phyloP scores from a whole-genome alignment of 2,329 filamentous ascomycete species.

The Lasiodiplodia theobromae region DNA sequence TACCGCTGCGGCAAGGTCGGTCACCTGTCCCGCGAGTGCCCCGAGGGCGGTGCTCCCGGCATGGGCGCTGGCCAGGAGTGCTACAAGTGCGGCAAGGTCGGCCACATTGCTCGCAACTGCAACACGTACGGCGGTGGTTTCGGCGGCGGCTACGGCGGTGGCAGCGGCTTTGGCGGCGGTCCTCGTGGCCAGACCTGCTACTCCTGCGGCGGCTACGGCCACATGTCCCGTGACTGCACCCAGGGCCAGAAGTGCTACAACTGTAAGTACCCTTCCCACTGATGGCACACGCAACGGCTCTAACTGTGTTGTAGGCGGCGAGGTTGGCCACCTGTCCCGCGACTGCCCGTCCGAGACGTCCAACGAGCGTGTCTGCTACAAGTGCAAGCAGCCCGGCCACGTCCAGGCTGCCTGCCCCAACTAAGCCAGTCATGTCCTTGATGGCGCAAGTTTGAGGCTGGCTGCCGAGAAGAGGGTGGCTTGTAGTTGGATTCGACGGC shows the following conservation, averaged over 20 bases:
- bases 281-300: background rate
- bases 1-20: slow-evolving; percentile 81
- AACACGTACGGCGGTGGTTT: slow-evolving; percentile 64
- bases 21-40: slow-evolving; percentile 91
- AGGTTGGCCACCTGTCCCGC: slow-evolving; percentile 92
- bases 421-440: slow-evolving; percentile 54
- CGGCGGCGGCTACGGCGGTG: slow-evolving; percentile 58
- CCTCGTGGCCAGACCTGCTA: slow-evolving; percentile 80
- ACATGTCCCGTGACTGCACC: slow-evolving; percentile 98
- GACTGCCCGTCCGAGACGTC: slow-evolving; percentile 94
- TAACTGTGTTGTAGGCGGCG: slow-evolving; percentile 62
- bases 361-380: slow-evolving; percentile 97
- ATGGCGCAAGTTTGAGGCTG: slow-evolving; percentile 28
- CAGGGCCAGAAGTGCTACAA: slow-evolving; percentile 99
- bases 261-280: slow-evolving; percentile 63
- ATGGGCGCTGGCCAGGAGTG: slow-evolving; percentile 69
- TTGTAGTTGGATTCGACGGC: slow-evolving; percentile 21
- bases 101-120: slow-evolving; percentile 96
- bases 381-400: slow-evolving; percentile 86
- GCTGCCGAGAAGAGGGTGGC: slow-evolving; percentile 14
- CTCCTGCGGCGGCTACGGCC: slow-evolving; percentile 94
- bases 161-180: slow-evolving; percentile 58
- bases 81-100: slow-evolving; percentile 98
- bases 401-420: slow-evolving; percentile 94
- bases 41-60: slow-evolving; percentile 60